phyloP scores from a whole-genome alignment of 2,329 filamentous ascomycete species.

The Herpotrichia juniperi region DNA sequence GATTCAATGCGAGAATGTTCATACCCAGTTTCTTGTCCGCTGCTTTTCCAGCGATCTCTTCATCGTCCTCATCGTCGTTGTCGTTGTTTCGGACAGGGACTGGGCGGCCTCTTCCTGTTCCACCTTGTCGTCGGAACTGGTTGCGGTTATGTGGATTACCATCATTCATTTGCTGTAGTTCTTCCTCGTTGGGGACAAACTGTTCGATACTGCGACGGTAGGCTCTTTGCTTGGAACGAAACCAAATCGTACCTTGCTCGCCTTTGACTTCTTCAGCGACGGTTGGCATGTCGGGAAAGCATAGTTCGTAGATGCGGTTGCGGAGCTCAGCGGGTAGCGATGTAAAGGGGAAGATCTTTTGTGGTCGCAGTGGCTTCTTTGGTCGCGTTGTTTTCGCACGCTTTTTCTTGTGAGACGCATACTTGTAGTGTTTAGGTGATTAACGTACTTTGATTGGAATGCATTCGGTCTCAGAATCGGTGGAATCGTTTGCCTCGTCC shows the following conservation, averaged over 20 bases:
- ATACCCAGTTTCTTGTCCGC: constrained; percentile 1
- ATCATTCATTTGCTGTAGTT: constrained; percentile 3
- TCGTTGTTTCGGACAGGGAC: background rate
- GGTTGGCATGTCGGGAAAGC: constrained; percentile 10
- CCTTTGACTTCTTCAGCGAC: background rate
- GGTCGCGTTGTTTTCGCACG: background rate
- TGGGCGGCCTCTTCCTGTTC: background rate
- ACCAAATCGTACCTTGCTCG: constrained; percentile 6
- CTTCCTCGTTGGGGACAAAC: constrained; percentile 8
- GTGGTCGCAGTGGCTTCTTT: constrained; percentile 13
- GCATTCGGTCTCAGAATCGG: constrained; percentile 1
- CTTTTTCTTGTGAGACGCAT: background rate
- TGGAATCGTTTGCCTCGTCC: background rate
- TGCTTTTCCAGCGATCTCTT: background rate
- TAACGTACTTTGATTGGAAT: background rate
- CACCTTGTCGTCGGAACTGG: constrained; percentile 1
- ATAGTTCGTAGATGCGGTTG: constrained; percentile 17
- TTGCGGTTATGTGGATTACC: background rate
- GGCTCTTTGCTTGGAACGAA: constrained; percentile 9
- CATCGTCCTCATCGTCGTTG: constrained; percentile 5
- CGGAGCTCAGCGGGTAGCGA: constrained; percentile 19
- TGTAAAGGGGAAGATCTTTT: constrained; percentile 23
- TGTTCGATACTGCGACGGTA: constrained; percentile 17
- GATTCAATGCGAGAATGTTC: constrained; percentile 12
- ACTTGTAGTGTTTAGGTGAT: background rate